A percentile compares a stretch with the other conserved stretches of the same genome.
Conservation (phyloP, 2,329 filamentous ascomycete species). For the Biscogniauxia marginata region DNA sequence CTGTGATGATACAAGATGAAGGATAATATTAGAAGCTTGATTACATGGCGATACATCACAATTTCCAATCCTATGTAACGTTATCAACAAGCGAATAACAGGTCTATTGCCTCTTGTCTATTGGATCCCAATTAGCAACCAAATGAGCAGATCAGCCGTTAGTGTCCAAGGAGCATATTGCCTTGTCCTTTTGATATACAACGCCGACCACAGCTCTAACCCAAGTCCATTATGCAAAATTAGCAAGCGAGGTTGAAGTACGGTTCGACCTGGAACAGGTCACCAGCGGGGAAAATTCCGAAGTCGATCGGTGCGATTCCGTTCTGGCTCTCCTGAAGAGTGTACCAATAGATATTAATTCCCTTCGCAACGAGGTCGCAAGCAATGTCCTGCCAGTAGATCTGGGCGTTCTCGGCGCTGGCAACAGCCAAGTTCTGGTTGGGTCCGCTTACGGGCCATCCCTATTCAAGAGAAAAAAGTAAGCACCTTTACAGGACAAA, state of each 20-base stretch:
- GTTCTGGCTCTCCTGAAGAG: constrained; percentile 36
- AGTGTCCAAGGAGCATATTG: neutral
- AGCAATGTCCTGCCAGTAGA: constrained; percentile 34
- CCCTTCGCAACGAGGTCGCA: constrained; percentile 27
- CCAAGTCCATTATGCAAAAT: constrained; percentile 1
- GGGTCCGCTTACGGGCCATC: constrained; percentile 53
- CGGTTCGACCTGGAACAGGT: constrained; percentile 27
- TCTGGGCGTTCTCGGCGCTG: constrained; percentile 44
- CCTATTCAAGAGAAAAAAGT: constrained; percentile 20
- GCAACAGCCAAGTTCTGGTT: constrained; percentile 45
- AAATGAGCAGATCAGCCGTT: no score
- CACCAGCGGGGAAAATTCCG: constrained; percentile 35
- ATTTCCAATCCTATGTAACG: no score
- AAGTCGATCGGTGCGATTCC: constrained; percentile 35
- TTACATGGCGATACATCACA: no score
- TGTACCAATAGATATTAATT: constrained; percentile 38
- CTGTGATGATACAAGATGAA: no score
- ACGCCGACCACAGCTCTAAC: neutral
- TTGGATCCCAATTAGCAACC: no score
- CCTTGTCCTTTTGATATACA: neutral
- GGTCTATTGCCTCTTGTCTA: no score
- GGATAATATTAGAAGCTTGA: no score
- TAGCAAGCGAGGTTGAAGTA: constrained; percentile 33
- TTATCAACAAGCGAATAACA: no score
- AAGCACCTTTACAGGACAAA: no score